phyloP scores from a whole-genome alignment of 2,329 filamentous ascomycete species.

The Alternaria solani region DNA sequence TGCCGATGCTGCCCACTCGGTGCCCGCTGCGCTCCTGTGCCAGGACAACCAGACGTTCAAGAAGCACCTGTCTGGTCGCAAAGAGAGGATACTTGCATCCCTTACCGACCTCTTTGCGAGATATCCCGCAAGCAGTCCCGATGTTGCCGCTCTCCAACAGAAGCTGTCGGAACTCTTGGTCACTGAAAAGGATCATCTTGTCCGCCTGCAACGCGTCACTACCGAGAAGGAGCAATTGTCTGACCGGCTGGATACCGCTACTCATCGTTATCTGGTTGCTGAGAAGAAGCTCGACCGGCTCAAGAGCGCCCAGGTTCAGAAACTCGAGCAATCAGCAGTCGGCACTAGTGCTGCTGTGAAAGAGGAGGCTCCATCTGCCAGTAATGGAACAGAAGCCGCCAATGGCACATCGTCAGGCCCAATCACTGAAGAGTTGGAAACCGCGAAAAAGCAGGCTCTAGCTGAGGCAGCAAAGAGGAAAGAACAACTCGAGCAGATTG shows the following conservation, averaged over 20 bases:
- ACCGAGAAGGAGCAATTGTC: conserved; percentile 85
- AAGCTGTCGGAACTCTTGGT: conserved; percentile 79
- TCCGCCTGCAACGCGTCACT: conserved; percentile 77
- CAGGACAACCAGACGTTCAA: conserved; percentile 71
- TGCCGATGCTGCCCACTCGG: conserved; percentile 43
- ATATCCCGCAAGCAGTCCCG: conserved; percentile 64
- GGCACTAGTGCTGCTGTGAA: conserved; percentile 32
- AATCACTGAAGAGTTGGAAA: conserved; percentile 72
- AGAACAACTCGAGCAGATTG: conserved; percentile 81
- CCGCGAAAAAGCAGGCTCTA: conserved; percentile 77
- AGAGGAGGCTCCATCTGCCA: conserved; percentile 55
- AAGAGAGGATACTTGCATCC: conserved; percentile 76
- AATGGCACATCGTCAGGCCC: conserved; percentile 68
- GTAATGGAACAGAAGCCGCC: conserved; percentile 60
- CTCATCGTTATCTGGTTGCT: conserved; percentile 89
- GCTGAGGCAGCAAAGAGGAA: conserved; percentile 84
- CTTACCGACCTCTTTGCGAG: conserved; percentile 72
- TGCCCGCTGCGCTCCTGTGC: conserved; percentile 64
- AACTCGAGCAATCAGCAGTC: conserved; percentile 84
- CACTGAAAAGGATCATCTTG: conserved; percentile 80
- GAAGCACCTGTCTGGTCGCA: conserved; percentile 78
- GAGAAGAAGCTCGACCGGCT: conserved; percentile 93
- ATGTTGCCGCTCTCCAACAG: conserved; percentile 75
- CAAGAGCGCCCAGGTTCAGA: conserved; percentile 88
- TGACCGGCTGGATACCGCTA: conserved; percentile 86